A percentile compares a stretch with the other conserved stretches of the same genome.
Conservation (phyloP, 164 flowering plant species). For the Houttuynia cordata region DNA sequence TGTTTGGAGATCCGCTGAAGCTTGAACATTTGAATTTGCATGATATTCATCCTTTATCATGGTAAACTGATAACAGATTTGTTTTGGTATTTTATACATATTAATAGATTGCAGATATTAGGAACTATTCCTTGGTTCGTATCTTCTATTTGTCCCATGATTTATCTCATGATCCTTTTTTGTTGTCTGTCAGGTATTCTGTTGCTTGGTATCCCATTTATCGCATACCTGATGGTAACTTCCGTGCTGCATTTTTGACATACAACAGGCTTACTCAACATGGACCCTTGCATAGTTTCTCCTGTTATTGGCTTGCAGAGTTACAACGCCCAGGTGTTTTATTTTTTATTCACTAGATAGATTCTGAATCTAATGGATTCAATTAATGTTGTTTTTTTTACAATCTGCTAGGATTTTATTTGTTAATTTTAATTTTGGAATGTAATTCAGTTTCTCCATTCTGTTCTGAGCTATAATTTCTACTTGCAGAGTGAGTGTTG, state of each 20-base stretch:
- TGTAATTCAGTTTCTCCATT: background rate
- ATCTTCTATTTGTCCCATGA: background rate
- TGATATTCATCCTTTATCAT: conserved; percentile 62
- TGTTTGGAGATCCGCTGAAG: conserved; percentile 46
- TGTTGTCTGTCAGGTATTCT: conserved; percentile 48
- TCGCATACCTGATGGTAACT: conserved; percentile 54
- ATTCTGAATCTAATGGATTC: no score
- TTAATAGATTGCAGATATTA: no score
- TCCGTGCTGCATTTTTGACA: conserved; percentile 70
- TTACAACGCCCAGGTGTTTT: conserved; percentile 65
- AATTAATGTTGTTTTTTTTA: no score
- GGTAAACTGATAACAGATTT: conserved; percentile 20
- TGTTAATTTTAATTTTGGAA: no score
- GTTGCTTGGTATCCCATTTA: conserved; percentile 96
- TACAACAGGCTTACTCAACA: conserved; percentile 16
- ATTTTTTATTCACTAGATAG: no score
- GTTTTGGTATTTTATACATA: background rate
- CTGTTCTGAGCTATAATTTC: background rate
- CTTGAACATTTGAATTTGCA: conserved; percentile 29
- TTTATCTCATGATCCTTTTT: background rate
- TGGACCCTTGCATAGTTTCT: conserved; percentile 25
- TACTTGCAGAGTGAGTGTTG: conserved; percentile 53
- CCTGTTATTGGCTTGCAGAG: conserved; percentile 70
- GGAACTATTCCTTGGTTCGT: background rate
- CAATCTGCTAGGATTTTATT: no score